Conservation (phyloP, 2,329 filamentous ascomycete genomes). For the Fusarium sp. region DNA sequence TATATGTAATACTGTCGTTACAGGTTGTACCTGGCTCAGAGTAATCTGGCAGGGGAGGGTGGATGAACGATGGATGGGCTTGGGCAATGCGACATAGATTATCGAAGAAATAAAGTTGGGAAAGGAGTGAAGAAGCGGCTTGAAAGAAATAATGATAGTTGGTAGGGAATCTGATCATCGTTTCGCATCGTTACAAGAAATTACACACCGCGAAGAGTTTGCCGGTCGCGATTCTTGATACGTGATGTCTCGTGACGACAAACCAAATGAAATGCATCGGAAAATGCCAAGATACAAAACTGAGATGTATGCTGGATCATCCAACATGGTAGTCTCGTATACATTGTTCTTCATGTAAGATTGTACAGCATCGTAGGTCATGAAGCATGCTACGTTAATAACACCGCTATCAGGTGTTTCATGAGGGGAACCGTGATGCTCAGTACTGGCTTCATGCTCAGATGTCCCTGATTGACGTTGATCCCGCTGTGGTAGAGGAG, state of each 20-base stretch:
- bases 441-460: fast-evolving
- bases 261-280: fast-evolving
- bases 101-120: too few species aligned
- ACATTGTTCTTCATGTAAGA: fast-evolving
- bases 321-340: background rate
- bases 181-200: background rate
- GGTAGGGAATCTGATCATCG: too few species aligned
- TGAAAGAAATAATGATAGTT: background rate
- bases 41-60: background rate
- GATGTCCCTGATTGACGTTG: too few species aligned
- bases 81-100: background rate
- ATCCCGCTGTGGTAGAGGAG: fast-evolving
- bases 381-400: too few species aligned
- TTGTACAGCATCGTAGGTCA: fast-evolving
- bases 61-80: too few species aligned
- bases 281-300: fast-evolving
- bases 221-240: background rate
- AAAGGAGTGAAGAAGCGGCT: fast-evolving
- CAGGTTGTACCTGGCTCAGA: too few species aligned
- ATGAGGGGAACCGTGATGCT: too few species aligned
- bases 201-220: background rate
- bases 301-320: background rate
- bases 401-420: too few species aligned
- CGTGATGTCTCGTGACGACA: fast-evolving
- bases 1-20: background rate